Evolutionary conservation across 768 basidiomycete species (phyloP), one percentile per base, ranked within the genome.

Genomic region (Pleurotus pulmonarius): DNA sequence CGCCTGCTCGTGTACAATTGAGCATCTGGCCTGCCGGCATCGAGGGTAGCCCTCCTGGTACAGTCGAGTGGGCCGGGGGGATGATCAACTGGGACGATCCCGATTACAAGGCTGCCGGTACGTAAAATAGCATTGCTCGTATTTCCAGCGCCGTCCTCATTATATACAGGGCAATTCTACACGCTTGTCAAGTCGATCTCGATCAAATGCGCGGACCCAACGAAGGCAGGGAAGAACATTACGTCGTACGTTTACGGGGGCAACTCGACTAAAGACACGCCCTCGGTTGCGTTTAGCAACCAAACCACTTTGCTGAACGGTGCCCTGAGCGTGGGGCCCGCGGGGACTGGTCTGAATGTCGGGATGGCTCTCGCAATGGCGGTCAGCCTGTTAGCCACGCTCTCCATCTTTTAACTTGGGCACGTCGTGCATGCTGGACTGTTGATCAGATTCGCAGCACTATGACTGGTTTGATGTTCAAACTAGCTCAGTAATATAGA

Each of bases 21-120:
- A 89, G 87, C 59, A 61, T 94, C 53, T 94, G 92, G 91, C 87
- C 91, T n/a, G 87, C 88, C 5, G 92, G 92, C 29, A 85, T 90
- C 64, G 56, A 75, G 39, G 64, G 76, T 7, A 77, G 75, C 34
- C 75, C 90, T 6, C 70, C 73, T 48, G 92, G 92, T 22, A 92
- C 88, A 6, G 71, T 95, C 34, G 63, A 81, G 55, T 95, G 92
- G 92, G 79, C 85, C 13, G 90, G 89, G 59, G 92, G 86, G 43
- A 78, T 90, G 82, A 90, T 92, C 71, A 73, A 92, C 74, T 94
- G 88, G 87, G 63, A 74, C 16, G 83, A 93, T 67, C 82, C 88
- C 29, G 92, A 94, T 69, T 94, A 92, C 69, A 56, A 70, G 49
- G 67, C 86, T 12, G 85, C 88, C 16, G 87, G 83, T 75, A 68